These are phyloP conservation scores for Lipomyces yamanashiensis DNA, from an alignment of 805 yeast genomes.

Conservation along the genomic window DNA sequence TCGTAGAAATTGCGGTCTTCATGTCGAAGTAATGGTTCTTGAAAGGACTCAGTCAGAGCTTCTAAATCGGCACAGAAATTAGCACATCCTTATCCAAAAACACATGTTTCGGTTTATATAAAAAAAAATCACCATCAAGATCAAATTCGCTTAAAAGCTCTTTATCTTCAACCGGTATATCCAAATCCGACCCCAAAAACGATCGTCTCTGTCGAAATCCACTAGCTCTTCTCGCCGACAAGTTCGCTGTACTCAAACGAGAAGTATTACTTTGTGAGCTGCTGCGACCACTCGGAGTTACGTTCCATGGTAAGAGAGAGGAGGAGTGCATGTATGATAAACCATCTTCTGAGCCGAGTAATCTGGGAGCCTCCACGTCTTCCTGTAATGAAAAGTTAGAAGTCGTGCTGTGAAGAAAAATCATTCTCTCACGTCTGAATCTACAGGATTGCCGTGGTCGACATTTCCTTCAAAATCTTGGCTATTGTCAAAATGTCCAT, in stretches of 20 bases:
- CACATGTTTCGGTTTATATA: not conserved
- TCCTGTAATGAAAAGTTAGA: not conserved
- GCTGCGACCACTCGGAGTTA: not conserved
- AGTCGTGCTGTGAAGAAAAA: not conserved
- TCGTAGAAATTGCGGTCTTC: slow-evolving; percentile 34
- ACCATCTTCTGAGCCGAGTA: slow-evolving; percentile 7
- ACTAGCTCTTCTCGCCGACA: not conserved
- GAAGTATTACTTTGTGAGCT: not conserved
- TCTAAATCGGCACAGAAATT: not conserved
- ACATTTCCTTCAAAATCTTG: not conserved
- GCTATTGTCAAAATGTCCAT: not conserved
- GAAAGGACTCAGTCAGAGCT: not conserved
- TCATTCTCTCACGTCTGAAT: not conserved
- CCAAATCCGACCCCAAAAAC: slow-evolving; percentile 4
- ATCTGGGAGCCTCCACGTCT: slow-evolving; percentile 17
- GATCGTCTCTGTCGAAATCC: slow-evolving; percentile 2
- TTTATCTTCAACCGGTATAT: slow-evolving; percentile 1
- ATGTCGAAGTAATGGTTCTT: not conserved
- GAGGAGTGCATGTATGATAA: slow-evolving; percentile 3
- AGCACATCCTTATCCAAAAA: not conserved
- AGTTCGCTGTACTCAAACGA: not conserved
- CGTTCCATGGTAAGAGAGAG: slow-evolving; percentile 18
- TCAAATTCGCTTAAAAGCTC: not conserved
- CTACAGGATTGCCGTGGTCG: not conserved
- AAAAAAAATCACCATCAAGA: not conserved